These are phyloP conservation scores for Nakaseomyces sp. DNA, from an alignment of 1,139 yeast species.

Conservation along the genomic window DNA sequence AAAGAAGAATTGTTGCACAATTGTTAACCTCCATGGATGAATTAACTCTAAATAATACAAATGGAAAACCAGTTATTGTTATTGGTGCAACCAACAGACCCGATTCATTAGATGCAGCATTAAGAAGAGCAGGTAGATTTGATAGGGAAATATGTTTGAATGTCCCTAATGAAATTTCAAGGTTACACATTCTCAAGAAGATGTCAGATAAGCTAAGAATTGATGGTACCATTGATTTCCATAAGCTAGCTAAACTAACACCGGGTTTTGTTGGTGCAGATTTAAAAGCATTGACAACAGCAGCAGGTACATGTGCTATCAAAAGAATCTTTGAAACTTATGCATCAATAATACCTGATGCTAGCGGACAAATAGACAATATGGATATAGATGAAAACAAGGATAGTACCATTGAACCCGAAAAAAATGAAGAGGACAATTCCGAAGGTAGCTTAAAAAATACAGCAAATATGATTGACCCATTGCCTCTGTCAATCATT, in stretches of 20 bases:
- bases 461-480: conserved; percentile 30
- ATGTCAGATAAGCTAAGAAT: conserved; percentile 62
- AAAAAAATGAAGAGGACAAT: conserved; percentile 8
- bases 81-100: conserved; percentile 98
- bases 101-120: conserved; percentile 90
- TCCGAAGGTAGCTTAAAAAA: conserved; percentile 21
- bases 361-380: conserved; percentile 10
- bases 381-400: conserved; percentile 40
- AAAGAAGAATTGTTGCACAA: conserved; percentile 92
- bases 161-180: conserved; percentile 83
- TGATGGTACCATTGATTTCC: conserved; percentile 62
- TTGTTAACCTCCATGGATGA: conserved; percentile 91
- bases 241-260: conserved; percentile 75
- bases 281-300: conserved; percentile 83
- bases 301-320: conserved; percentile 92
- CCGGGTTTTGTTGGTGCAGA: conserved; percentile 99
- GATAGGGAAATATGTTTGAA: conserved; percentile 89
- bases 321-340: conserved; percentile 64
- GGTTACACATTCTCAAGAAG: conserved; percentile 66
- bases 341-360: conserved; percentile 17
- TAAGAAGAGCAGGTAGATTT: conserved; percentile 93
- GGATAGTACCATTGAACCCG: neutral
- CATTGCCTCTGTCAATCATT: conserved; percentile 48
- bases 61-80: conserved; percentile 87
- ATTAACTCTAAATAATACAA: conserved; percentile 74